phyloP scores from a whole-genome alignment of 1,284 basidiomycete species.

The Crucibulum parvulum region DNA sequence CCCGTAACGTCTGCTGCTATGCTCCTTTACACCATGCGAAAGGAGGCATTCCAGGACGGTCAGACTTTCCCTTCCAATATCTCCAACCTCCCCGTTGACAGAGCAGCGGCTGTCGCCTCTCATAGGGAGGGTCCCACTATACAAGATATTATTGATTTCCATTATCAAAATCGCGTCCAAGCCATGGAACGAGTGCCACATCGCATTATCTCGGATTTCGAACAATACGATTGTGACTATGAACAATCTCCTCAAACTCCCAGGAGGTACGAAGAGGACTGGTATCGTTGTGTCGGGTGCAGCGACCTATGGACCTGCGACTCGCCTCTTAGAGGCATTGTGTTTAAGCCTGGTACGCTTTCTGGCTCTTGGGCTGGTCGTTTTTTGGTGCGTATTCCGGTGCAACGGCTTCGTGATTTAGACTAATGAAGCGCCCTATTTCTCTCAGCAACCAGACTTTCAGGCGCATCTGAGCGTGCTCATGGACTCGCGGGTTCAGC shows the following conservation, averaged over 20 bases:
- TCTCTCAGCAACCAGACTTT: slow-evolving; percentile 20
- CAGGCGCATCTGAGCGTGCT: slow-evolving; percentile 27
- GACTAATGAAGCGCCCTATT: not conserved
- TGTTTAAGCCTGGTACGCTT: slow-evolving; percentile 49
- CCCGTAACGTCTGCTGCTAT: slow-evolving; percentile 44
- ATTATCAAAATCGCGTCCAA: slow-evolving; percentile 40
- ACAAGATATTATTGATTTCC: slow-evolving; percentile 46
- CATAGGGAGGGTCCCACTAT: slow-evolving; percentile 35
- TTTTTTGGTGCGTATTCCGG: slow-evolving; percentile 35
- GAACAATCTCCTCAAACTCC: slow-evolving; percentile 15
- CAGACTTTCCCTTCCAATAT: slow-evolving; percentile 27
- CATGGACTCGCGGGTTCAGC: slow-evolving; percentile 13
- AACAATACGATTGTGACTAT: slow-evolving; percentile 9
- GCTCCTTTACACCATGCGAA: slow-evolving; percentile 40
- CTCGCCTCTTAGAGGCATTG: slow-evolving; percentile 41
- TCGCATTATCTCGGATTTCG: slow-evolving; percentile 6
- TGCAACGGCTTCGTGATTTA: slow-evolving; percentile 1
- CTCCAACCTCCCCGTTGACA: slow-evolving; percentile 34
- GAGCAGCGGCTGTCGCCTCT: slow-evolving; percentile 35
- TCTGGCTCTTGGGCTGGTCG: slow-evolving; percentile 50
- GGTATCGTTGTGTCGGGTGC: slow-evolving; percentile 50
- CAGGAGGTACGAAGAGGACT: slow-evolving; percentile 45
- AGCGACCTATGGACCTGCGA: slow-evolving; percentile 38
- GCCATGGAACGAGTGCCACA: slow-evolving; percentile 22
- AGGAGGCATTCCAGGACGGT: slow-evolving; percentile 41